Conservation (phyloP, 164 flowering plant species). For the Warburgia ugandensis region DNA sequence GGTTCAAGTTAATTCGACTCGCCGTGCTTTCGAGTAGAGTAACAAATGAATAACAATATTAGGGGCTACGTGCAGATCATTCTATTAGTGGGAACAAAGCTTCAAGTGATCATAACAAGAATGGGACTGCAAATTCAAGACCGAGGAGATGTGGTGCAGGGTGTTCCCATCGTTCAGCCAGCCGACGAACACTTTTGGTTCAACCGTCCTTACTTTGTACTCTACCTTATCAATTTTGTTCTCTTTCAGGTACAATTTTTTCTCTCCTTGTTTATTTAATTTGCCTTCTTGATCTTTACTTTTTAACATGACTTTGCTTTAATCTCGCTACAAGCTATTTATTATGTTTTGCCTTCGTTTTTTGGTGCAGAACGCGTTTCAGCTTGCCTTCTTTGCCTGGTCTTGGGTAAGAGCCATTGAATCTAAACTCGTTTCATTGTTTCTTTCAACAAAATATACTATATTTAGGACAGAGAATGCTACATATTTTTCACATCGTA, state of each 20-base stretch:
- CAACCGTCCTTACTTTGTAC: slow-evolving; percentile 60
- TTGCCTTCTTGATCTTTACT: no score
- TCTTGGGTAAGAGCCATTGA: slow-evolving; percentile 44
- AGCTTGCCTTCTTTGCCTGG: slow-evolving; percentile 79
- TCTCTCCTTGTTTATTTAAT: not conserved
- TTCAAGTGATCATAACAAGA: slow-evolving; percentile 76
- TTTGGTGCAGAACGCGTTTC: slow-evolving; percentile 79
- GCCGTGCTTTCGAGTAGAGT: no score
- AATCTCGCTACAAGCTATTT: not conserved
- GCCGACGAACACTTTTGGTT: slow-evolving; percentile 87
- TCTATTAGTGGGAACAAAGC: slow-evolving; percentile 78
- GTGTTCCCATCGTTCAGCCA: slow-evolving; percentile 62
- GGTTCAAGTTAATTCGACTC: no score
- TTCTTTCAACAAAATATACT: no score
- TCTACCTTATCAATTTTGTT: slow-evolving; percentile 69
- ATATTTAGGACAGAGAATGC: no score
- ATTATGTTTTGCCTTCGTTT: not conserved
- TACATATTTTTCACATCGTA: no score
- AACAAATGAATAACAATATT: not conserved
- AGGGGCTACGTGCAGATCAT: slow-evolving; percentile 36
- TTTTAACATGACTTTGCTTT: no score
- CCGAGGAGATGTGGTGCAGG: slow-evolving; percentile 72
- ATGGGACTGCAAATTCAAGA: slow-evolving; percentile 75
- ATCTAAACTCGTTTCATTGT: no score
- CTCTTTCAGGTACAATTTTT: slow-evolving; percentile 62